These are phyloP conservation scores for Sclerotiophoma versabilis DNA, from an alignment of 2,329 filamentous ascomycete genomes.

Conservation along the genomic window DNA sequence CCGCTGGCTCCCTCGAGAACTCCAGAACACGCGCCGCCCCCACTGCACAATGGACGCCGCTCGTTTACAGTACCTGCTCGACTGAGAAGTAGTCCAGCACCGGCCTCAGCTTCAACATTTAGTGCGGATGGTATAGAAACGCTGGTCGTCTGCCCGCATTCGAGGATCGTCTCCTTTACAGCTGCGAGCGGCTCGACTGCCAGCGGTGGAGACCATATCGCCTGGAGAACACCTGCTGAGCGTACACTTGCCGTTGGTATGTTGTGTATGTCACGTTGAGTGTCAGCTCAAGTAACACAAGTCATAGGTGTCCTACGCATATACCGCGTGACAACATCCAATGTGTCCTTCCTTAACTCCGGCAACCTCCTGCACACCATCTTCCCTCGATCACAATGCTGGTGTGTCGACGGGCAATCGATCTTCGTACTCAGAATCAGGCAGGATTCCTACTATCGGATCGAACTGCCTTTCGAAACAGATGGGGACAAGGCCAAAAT, in stretches of 20 bases:
- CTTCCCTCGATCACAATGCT: conserved; percentile 87
- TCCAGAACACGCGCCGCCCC: conserved; percentile 35
- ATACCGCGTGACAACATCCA: conserved; percentile 82
- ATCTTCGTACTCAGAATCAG: conserved; percentile 89
- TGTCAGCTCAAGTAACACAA: conserved; percentile 14
- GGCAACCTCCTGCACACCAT: conserved; percentile 85
- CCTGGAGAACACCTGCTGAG: conserved; percentile 79
- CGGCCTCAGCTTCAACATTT: conserved; percentile 45
- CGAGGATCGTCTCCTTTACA: conserved; percentile 74
- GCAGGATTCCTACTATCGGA: conserved; percentile 85
- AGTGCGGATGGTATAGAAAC: conserved; percentile 65
- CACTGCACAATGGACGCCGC: conserved; percentile 44
- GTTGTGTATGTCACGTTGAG: conserved; percentile 27
- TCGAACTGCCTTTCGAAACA: conserved; percentile 76
- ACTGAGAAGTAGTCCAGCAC: conserved; percentile 39
- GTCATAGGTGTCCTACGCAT: conserved; percentile 74
- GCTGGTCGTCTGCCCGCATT: conserved; percentile 75
- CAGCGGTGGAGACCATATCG: conserved; percentile 63
- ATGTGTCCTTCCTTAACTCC: conserved; percentile 85
- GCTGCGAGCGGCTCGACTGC: conserved; percentile 35
- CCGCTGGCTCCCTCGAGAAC: conserved; percentile 35
- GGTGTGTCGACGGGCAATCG: conserved; percentile 85
- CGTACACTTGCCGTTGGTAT: conserved; percentile 79
- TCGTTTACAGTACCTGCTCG: conserved; percentile 59
- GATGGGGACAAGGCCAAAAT: conserved; percentile 70